Evolutionary conservation across 1,139 yeast species (phyloP), one percentile per base, ranked within the genome.

Genomic region (Pneumocystis wakefieldiae): DNA sequence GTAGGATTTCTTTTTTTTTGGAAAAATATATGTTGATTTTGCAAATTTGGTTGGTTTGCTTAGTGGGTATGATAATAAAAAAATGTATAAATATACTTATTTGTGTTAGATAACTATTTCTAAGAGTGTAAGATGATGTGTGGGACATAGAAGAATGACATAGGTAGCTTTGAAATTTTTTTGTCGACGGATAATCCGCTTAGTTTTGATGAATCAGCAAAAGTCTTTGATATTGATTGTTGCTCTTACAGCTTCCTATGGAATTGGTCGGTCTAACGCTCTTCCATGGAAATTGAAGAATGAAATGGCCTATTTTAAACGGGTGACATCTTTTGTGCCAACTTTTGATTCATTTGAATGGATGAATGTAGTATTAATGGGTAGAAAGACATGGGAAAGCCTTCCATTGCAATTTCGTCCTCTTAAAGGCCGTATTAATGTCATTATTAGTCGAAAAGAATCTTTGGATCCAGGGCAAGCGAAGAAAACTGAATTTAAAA

Each of bases 311-410:
- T 92, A 85, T 73, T 92, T 92, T 76, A 81, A 82, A 66, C 82
- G 82, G 64, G 86, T 87, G 19, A 92, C 98, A 0, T 75, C 84
- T 3, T 64, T 75, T 79, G 32, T 64, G 64, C 62, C 62, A 5
- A 48, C 57, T 61, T 48, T 37, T 41, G 7, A 68, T 69, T 68
- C 69, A 1, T 71, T 74, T 2, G 60, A 61, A 36, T 59, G 48
- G 15, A 72, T 75, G 64, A 88, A 91, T 70, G 95, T 90, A 0
- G 97, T 94, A 15, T 79, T 94, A 10, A 92, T 94, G 99, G 99
- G 99, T 5, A 80, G 97, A 64, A 86, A 84, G 71, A 92, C 98
- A 0, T 92, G 97, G 96, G 94, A 90, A 53, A 87, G 96, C 8
- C 90, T 92, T 60, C 98, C 98, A 0, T 66, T 74, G 0, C 84